Percentiles rank a stretch among this genome's conserved stretches.
Conservation (phyloP, 2,329 filamentous ascomycete species). For the Akanthomyces muscarius region DNA sequence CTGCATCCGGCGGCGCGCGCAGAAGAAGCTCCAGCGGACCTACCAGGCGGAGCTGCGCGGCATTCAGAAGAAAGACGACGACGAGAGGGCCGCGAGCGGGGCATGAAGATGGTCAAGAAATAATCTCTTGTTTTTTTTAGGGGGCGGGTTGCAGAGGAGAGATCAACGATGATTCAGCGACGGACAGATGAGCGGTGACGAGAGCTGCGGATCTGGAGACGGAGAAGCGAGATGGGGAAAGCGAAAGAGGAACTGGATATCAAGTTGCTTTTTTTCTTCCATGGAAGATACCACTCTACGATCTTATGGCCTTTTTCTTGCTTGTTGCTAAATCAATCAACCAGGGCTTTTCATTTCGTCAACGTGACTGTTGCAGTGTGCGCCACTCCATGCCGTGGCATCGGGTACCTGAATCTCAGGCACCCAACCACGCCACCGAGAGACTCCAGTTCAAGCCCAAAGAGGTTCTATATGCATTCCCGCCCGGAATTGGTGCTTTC, state of each 20-base stretch:
- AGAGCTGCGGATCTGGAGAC: background rate
- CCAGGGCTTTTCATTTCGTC: too few species aligned
- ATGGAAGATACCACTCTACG: background rate
- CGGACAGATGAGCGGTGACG: background rate
- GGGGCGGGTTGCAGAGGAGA: too few species aligned
- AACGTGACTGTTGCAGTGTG: too few species aligned
- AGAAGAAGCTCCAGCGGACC: background rate
- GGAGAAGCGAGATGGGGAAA: too few species aligned
- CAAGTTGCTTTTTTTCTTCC: background rate
- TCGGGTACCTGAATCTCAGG: conserved; percentile 8
- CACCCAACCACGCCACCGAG: background rate
- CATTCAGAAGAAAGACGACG: background rate
- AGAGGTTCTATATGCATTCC: background rate
- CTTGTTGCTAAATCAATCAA: background rate
- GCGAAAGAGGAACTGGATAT: background rate
- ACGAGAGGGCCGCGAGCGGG: background rate
- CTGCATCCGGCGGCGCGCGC: conserved; percentile 1
- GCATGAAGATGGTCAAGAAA: background rate
- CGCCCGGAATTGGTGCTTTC: background rate
- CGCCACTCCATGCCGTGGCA: background rate
- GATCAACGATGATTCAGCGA: background rate
- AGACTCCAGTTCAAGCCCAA: background rate
- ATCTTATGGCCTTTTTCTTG: background rate
- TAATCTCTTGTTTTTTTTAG: background rate
- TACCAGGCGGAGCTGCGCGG: conserved; percentile 7